Conservation (phyloP, 805 yeast genomes). For the Metschnikowia chrysomelidarum region DNA sequence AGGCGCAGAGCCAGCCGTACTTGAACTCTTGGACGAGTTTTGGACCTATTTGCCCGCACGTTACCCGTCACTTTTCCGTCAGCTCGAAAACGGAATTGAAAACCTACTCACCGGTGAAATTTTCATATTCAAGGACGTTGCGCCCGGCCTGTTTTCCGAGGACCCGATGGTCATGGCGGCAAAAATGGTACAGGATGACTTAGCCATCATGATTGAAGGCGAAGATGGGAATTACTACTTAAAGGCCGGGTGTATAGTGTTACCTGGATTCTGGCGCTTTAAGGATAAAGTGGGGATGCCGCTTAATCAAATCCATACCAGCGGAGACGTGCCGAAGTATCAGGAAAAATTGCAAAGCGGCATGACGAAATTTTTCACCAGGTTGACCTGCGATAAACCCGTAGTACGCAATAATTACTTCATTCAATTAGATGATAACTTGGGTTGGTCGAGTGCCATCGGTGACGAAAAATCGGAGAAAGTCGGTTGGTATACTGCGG, state of each 20-base stretch:
- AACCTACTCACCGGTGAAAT: slow-evolving; percentile 55
- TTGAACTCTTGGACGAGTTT: slow-evolving; percentile 54
- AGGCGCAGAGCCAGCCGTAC: slow-evolving; percentile 51
- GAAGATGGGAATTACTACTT: slow-evolving; percentile 55
- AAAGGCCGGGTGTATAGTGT: slow-evolving; percentile 59
- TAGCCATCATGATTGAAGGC: slow-evolving; percentile 64
- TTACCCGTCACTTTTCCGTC: slow-evolving; percentile 53
- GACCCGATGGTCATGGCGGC: slow-evolving; percentile 64
- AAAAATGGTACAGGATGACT: slow-evolving; percentile 60
- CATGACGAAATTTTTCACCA: slow-evolving; percentile 63
- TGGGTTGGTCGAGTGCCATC: slow-evolving; percentile 65
- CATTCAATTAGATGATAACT: slow-evolving; percentile 58
- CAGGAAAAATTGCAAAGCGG: slow-evolving; percentile 55
- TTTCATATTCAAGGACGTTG: slow-evolving; percentile 29
- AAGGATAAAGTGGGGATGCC: slow-evolving; percentile 58
- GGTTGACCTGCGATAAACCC: slow-evolving; percentile 57
- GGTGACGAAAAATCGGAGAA: slow-evolving; percentile 50
- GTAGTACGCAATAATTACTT: slow-evolving; percentile 69
- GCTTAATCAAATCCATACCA: slow-evolving; percentile 55
- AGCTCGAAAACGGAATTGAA: slow-evolving; percentile 46
- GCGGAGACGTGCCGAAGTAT: slow-evolving; percentile 69
- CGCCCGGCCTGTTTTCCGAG: slow-evolving; percentile 20
- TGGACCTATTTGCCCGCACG: slow-evolving; percentile 52
- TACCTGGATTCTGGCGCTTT: slow-evolving; percentile 72
- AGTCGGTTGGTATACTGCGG: slow-evolving; percentile 67